Evolutionary conservation across 2,329 filamentous ascomycete species (phyloP).

Genomic region (Immersiporthe knoxdaviesiana): DNA sequence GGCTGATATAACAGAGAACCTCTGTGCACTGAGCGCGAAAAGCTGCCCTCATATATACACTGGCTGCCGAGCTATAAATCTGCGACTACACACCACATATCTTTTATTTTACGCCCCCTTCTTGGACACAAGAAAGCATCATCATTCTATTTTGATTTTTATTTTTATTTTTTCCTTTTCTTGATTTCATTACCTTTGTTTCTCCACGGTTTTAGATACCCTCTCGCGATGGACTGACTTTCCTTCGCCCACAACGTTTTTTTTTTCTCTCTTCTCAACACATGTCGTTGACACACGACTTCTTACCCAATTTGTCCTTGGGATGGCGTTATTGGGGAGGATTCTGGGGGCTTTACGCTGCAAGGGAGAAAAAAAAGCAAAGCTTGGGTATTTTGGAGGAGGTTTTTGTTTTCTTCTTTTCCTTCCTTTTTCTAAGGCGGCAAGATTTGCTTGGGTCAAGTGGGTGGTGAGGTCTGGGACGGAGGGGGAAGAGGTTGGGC

Average conservation of each 20-base stretch:
- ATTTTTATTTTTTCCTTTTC: background rate
- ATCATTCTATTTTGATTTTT: background rate
- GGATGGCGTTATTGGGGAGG: background rate
- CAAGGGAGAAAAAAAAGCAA: background rate
- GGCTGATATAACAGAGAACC: conserved; percentile 1
- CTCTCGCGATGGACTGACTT: background rate
- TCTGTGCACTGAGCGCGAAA: background rate
- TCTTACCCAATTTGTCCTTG: background rate
- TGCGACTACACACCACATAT: background rate
- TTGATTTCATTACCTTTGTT: no score
- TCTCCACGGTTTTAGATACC: background rate
- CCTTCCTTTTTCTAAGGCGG: background rate
- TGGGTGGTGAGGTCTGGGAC: background rate
- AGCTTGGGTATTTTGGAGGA: background rate
- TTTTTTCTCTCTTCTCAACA: background rate
- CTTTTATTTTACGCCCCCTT: background rate
- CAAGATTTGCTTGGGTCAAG: background rate
- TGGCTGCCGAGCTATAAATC: background rate
- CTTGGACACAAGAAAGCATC: background rate
- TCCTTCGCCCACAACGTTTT: background rate
- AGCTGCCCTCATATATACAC: background rate
- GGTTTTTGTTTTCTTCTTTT: no score
- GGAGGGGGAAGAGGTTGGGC: no score
- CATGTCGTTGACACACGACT: background rate
- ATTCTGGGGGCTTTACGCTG: background rate